Base-by-base conservation (phyloP, 2,329 filamentous ascomycete species). In the Apiospora saccharicola region DNA sequence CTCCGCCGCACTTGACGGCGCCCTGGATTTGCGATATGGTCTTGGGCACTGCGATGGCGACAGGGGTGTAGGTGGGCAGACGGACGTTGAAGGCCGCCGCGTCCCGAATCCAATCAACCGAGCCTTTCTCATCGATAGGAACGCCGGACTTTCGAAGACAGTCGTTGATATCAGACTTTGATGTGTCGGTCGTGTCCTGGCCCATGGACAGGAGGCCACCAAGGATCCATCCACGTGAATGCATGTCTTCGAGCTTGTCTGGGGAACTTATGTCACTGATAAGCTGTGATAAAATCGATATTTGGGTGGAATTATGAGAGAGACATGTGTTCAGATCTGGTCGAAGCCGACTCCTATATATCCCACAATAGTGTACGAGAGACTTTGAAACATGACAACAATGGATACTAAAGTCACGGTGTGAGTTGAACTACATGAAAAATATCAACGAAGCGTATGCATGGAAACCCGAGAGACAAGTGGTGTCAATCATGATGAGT, bases 1-100 rank as follows among this genome's bases (percentile, higher is more conserved):
- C 73, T 22, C 76, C 75, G 46, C 84, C 85, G 75, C 85, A 87
- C 30, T 80, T 75, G 22, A 87, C 82, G 8, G 85, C 83, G 71
- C 80, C 80, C 69, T 83, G 81, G 41, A 86, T 82, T 69, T 86
- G 82, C 57, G 83, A 80, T 67, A 79, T 78, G 16, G 82, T 85
- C 6, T 77, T 81, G 13, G 85, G 84, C 5, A 83, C 78, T 1
- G 84, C 83, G 61, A 87, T 82, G 10, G 82, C 82, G 14, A 79
- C 80, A 0, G 85, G 85, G 24, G 73, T 77, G 69, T 76, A 80
- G n/a, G 13, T 3, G 26, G 73, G 61, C 19, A 81, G 49, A 43
- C 80, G 74, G 43, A 76, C 72, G 72, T 81, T 81, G 72, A 77
- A 81, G 5, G 79, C 76, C 3, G 74, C 76, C n/a, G 75, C 73